Evolutionary conservation across 1,284 basidiomycete species (phyloP), one percentile per base, ranked within the genome.

Genomic region (Cutaneotrichosporon cavernicola): DNA sequence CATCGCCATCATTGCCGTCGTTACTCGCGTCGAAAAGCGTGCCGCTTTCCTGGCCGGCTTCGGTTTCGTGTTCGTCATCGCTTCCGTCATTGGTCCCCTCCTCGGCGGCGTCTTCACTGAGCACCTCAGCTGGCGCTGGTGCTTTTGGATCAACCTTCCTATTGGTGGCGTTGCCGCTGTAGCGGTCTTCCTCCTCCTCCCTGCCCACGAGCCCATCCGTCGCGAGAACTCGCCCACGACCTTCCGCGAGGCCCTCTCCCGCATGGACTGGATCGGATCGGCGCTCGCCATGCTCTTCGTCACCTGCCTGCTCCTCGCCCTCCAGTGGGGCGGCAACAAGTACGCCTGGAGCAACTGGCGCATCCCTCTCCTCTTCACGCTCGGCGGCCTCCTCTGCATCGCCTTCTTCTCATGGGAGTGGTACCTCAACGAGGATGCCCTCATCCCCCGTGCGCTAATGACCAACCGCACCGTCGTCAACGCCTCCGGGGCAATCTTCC

Each of bases 91-190:
- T 40, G 79, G 79, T 8, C 80, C 81, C 0, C 67, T 81, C 16
- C 68, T 82, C 8, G 81, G 80, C 31, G 81, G 81, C 43, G 81
- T 77, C 5, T 83, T 84, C 67, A 82, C 81, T 22, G 79, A 83
- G 60, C 74, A 74, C 21, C 80, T 81, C 38, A 75, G 77, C 0
- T 84, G 83, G 83, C 70, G 83, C 52, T 81, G 74, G 63, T 83
- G 80, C 66, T 83, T 82, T 76, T 83, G 78, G 74, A 83, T 84
- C 74, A 83, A 84, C 72, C 74, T 84, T 0, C 83, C 83, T 7
- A 72, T 82, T 60, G 81, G 80, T 52, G 77, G 70, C 65, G 58
- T 70, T 59, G 76, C 81, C 9, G 77, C 78, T 52, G 67, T 71
- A n/a, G 77, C 78, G 6, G 77, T 82, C 51, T 50, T 81, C 60